These are phyloP conservation scores for Fraxinus velutina DNA, from an alignment of 305 asterid genomes.

Conservation along the genomic window DNA sequence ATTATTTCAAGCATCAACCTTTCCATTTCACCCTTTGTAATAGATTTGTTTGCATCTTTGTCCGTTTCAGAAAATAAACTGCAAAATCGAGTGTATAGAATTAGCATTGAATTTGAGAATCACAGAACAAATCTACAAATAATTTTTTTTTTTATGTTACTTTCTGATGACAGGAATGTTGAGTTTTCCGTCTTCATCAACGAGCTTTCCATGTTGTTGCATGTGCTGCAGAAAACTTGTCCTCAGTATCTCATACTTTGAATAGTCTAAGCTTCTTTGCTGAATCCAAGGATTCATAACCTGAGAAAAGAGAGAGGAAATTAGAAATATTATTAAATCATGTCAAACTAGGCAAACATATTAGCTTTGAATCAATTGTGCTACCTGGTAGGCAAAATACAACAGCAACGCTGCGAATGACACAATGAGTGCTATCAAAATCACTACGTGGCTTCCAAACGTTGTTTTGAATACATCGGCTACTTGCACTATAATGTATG, in stretches of 20 bases:
- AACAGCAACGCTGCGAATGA: slow-evolving; percentile 30
- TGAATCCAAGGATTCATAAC: slow-evolving; percentile 53
- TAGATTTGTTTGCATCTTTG: slow-evolving; percentile 28
- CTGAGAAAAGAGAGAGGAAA: slow-evolving; percentile 26
- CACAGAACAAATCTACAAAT: background rate
- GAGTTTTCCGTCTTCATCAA: slow-evolving; percentile 37
- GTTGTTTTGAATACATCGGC: slow-evolving; percentile 12
- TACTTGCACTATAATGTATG: slow-evolving; percentile 35
- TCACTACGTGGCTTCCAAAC: slow-evolving; percentile 23
- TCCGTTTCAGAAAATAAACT: slow-evolving; percentile 43
- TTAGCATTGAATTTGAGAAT: background rate
- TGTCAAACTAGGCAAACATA: background rate
- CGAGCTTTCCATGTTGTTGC: slow-evolving; percentile 35
- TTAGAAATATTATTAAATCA: background rate
- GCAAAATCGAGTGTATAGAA: slow-evolving; percentile 5
- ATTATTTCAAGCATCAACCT: slow-evolving; percentile 38
- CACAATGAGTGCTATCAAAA: slow-evolving; percentile 35
- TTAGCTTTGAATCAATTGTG: background rate
- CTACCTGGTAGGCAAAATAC: slow-evolving; percentile 45
- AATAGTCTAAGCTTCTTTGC: slow-evolving; percentile 47
- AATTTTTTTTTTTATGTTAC: slow-evolving; percentile 21
- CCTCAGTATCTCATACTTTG: slow-evolving; percentile 38
- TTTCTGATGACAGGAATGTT: slow-evolving; percentile 31
- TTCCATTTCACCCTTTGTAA: slow-evolving; percentile 37
- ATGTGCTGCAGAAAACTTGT: slow-evolving; percentile 39